Base-by-base conservation (phyloP, 495 filamentous ascomycete genomes). In the Aspergillus biplanus region DNA sequence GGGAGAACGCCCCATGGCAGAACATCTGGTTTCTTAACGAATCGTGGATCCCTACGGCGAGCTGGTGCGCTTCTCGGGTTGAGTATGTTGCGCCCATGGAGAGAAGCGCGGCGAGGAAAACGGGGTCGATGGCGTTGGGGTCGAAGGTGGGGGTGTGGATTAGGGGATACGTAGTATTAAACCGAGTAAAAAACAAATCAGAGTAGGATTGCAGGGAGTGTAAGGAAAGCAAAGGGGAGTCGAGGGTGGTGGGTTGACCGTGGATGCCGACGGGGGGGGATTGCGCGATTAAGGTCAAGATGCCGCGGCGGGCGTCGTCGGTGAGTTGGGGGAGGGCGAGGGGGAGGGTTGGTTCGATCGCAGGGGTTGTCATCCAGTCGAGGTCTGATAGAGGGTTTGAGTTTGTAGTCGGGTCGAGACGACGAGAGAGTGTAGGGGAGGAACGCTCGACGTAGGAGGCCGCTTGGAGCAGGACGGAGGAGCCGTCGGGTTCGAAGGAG, bases 51-150 rank as follows among this genome's bases (percentile, higher is more conserved):
- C 76, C 80, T 7, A 85, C 81, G 18, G 83, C 80, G 31, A 86
- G 73, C 58, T 83, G 78, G 65, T 86, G 83, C 0, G 81, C 80
- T 58, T 83, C 81, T 53, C 83, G 83, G 34, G 75, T 78, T 33
- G 78, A 74, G 58, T 85, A 87, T 6, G 83, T 84, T 0, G 83
- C 83, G 0, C 84, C 83, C 61, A 86, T 78, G 42, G 82, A 76
- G 18, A 87, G 66, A 11, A 86, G 71, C 0, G 82, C 75, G 1
- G 77, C 73, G 1, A 86, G 73, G 15, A 86, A 71, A 15, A 86
- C 69, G 1, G 82, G 67, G 11, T 85, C 77, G 11, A 78, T 73
- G 16, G 64, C 66, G 39, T 69, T 71, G 8, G 83, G 81, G 53
- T 81, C 70, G 65, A 86, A 86, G 7, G 82, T 84, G 6, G 79